These are phyloP conservation scores for Lachancea nothofagi DNA, from an alignment of 805 yeast species.

Conservation along the genomic window DNA sequence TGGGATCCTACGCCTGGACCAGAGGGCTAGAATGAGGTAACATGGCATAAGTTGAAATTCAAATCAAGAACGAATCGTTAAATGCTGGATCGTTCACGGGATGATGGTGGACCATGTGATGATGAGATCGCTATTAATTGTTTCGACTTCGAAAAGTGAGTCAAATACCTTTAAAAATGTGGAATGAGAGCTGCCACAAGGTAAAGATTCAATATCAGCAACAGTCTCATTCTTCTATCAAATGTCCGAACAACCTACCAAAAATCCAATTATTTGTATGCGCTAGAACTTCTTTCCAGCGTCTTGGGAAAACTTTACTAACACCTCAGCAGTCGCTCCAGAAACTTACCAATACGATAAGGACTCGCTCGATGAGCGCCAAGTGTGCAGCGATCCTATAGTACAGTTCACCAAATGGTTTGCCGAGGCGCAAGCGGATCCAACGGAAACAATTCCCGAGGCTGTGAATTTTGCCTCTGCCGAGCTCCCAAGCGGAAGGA, in stretches of 20 bases:
- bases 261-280: conserved; percentile 11
- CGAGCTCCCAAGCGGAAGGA: conserved; percentile 81
- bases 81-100: too few species aligned
- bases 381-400: conserved; percentile 58
- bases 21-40: conserved; percentile 27
- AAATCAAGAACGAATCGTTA: too few species aligned
- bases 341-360: conserved; percentile 83
- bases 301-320: conserved; percentile 7
- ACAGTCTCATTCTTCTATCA: background rate
- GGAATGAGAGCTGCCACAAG: background rate
- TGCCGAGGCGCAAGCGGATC: conserved; percentile 55
- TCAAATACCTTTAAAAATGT: too few species aligned
- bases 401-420: conserved; percentile 83
- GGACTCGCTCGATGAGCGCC: conserved; percentile 48
- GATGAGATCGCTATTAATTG: too few species aligned
- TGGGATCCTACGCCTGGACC: conserved; percentile 74
- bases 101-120: too few species aligned
- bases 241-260: conserved; percentile 5
- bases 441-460: conserved; percentile 66
- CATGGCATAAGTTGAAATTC: too few species aligned
- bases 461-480: conserved; percentile 86
- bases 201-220: background rate
- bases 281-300: background rate
- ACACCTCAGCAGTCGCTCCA: conserved; percentile 60
- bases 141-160: too few species aligned